Evolutionary conservation across 257 asterid genomes (phyloP), one percentile per base, ranked within the genome.

Genomic region (Verbascum thapsus): DNA sequence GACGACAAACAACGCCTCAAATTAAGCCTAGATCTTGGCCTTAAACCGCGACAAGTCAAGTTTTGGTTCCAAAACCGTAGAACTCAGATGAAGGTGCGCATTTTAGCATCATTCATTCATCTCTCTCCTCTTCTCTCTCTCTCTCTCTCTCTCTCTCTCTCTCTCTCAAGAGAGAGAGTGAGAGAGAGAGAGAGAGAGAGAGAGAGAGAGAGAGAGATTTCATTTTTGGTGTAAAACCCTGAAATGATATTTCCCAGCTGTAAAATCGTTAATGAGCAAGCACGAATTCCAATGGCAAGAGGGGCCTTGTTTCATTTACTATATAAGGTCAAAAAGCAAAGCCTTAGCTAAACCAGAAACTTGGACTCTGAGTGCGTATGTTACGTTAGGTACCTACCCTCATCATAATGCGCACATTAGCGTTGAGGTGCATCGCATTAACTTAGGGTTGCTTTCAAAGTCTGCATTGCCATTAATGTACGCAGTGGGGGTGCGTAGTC

Each of bases 31-130:
- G 97, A 92, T 0, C 94, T 92, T 54, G 94, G 96, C 49, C 96
- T 92, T 12, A 89, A 89, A 71, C 99, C 97, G 0, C 80, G 97
- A 10, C 97, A 92, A 48, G 97, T 92, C 73, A 92, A 92, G 80
- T 92, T 92, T 49, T 92, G 99, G 99, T 92, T 92, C 80, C 99
- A 92, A 59, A 92, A 92, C 66, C 83, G 97, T 19, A 75, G 99
- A 11, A 92, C 99, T 38, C 99, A 92, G 72, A 83, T 89, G 97
- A 92, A 92, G 97, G 98, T 91, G 71, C 40, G 30, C 63, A 44
- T 41, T 32, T 55, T 64, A 72, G 61, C 76, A 39, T 53, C 48
- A 22, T 17, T 12, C 41, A 4, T 7, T 15, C 20, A 1, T 11
- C 23, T 15, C 11, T 34, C 32, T 38, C 60, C 32, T 2, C 2